phyloP scores from a whole-genome alignment of 371 early-diverging fungal genomes.

The Encephalitozoon hellem region DNA sequence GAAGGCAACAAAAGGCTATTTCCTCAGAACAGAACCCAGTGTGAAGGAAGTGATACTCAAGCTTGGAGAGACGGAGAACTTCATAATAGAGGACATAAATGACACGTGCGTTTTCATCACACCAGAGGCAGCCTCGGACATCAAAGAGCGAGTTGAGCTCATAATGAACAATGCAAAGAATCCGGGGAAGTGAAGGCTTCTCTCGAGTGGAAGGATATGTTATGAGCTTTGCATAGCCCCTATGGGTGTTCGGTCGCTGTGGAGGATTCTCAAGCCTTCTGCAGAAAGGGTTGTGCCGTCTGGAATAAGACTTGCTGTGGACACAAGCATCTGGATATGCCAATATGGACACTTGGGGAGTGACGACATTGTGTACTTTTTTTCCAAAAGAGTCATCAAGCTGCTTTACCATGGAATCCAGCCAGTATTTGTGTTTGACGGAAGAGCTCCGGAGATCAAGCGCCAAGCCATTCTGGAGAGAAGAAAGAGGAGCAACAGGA shows the following conservation, averaged over 20 bases:
- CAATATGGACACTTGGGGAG: conserved; percentile 7
- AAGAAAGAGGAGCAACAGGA: background rate
- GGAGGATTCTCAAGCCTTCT: conserved; percentile 74
- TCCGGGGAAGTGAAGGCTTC: background rate
- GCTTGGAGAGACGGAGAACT: conserved; percentile 57
- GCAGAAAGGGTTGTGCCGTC: conserved; percentile 62
- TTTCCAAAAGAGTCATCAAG: conserved; percentile 69
- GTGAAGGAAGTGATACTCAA: conserved; percentile 57
- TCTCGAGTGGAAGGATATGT: background rate
- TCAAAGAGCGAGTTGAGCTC: conserved; percentile 51
- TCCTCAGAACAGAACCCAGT: conserved; percentile 59
- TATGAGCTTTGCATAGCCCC: background rate
- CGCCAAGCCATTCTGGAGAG: conserved; percentile 17
- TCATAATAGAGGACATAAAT: conserved; percentile 59
- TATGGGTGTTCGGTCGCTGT: conserved; percentile 90
- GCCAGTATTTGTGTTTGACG: conserved; percentile 89
- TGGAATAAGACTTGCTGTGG: conserved; percentile 47
- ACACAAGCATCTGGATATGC: conserved; percentile 48
- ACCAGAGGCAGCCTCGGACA: conserved; percentile 34
- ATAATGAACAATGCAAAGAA: conserved; percentile 45
- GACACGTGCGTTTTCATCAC: conserved; percentile 57
- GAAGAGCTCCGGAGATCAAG: conserved; percentile 64
- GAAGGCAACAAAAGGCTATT: conserved; percentile 52
- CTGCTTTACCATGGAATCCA: conserved; percentile 75
- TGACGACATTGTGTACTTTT: conserved; percentile 3